These are phyloP conservation scores for Persicaria maculosa DNA, from an alignment of 148 eudicot species.

Conservation along the genomic window DNA sequence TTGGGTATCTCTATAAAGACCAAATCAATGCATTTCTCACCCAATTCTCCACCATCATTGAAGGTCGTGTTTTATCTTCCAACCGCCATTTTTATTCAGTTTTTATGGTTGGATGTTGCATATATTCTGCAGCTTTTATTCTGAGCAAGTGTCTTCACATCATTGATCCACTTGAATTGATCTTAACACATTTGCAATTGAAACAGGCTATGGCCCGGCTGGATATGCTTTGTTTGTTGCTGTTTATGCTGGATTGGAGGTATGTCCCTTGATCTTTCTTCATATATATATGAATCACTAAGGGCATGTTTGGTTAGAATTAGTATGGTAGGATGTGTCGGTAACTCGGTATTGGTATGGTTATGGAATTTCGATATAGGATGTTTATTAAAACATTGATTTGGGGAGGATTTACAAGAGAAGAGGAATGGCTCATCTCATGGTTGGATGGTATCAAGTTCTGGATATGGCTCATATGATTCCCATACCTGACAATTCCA, in stretches of 20 bases:
- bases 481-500: too few relatives aligned
- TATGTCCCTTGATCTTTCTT: slow-evolving; percentile 20
- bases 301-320: too few relatives aligned
- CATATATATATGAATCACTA: too few relatives aligned
- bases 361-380: too few relatives aligned
- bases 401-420: too few relatives aligned
- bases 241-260: slow-evolving; percentile 97
- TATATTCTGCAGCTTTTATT: too few relatives aligned
- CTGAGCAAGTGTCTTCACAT: background rate
- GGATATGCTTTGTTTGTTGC: slow-evolving; percentile 92
- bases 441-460: too few relatives aligned
- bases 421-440: too few relatives aligned
- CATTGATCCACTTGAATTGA: background rate
- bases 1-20: slow-evolving; percentile 77
- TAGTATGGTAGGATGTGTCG: too few relatives aligned
- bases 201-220: slow-evolving; percentile 91
- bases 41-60: slow-evolving; percentile 74
- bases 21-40: slow-evolving; percentile 73
- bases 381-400: too few relatives aligned
- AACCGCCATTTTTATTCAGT: background rate
- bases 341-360: too few relatives aligned
- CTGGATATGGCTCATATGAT: too few relatives aligned
- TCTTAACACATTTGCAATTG: background rate
- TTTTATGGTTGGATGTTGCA: background rate
- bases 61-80: slow-evolving; percentile 37